phyloP scores from a whole-genome alignment of 192 early-diverging fungal species.

The Mortierella claussenii region DNA sequence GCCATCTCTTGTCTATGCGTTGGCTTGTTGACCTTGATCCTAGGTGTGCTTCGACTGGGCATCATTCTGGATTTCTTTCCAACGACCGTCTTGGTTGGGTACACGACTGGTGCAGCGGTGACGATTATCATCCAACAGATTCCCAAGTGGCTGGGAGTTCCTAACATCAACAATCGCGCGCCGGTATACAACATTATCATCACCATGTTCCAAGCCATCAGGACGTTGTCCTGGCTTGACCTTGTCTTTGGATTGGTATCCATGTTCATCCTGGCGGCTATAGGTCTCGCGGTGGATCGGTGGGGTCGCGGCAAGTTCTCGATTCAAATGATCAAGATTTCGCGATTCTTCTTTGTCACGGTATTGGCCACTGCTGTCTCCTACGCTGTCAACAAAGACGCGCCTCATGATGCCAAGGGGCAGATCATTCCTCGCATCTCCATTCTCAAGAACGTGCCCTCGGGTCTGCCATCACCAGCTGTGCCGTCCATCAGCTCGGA shows the following conservation, averaged over 20 bases:
- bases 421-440: conserved; percentile 62
- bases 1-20: conserved; percentile 75
- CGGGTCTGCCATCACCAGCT: conserved; percentile 72
- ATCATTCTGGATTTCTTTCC: conserved; percentile 91
- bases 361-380: conserved; percentile 80
- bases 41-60: conserved; percentile 91
- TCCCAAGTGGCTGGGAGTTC: conserved; percentile 82
- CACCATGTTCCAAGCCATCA: conserved; percentile 35
- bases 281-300: conserved; percentile 42
- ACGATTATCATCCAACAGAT: conserved; percentile 79
- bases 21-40: conserved; percentile 72
- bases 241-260: conserved; percentile 42
- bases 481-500: conserved; percentile 61
- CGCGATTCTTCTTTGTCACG: conserved; percentile 80
- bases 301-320: conserved; percentile 51
- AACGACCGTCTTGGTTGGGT: conserved; percentile 85
- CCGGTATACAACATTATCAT: conserved; percentile 65
- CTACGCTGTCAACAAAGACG: conserved; percentile 67
- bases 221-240: conserved; percentile 37
- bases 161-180: conserved; percentile 76
- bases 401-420: conserved; percentile 14
- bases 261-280: conserved; percentile 16
- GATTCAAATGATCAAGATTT: conserved; percentile 74
- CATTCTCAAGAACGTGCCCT: conserved; percentile 77
- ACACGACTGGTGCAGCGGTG: conserved; percentile 87